Evolutionary conservation across 1,284 basidiomycete genomes (phyloP).

Genomic region (Heterobasidion occidentale): DNA sequence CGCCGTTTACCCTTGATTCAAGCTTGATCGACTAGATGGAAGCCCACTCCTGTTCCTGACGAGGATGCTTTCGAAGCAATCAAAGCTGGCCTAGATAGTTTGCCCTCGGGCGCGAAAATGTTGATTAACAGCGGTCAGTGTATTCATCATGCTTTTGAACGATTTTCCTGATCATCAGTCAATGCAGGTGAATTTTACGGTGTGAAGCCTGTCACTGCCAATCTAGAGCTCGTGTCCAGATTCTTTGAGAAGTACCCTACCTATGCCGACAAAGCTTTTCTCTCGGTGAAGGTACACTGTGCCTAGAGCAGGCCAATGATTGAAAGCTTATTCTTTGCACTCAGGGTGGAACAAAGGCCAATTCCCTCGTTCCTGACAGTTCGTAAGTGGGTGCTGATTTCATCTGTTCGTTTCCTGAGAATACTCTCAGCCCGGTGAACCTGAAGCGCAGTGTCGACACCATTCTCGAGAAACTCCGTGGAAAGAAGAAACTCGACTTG

Average conservation of each 20-base stretch:
- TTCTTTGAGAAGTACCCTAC: conserved; percentile 46
- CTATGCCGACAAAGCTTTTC: conserved; percentile 40
- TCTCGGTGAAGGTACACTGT: conserved; percentile 29
- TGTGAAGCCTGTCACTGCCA: conserved; percentile 22
- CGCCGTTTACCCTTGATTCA: neutral
- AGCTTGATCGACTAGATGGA: conserved; percentile 21
- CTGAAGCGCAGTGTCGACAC: conserved; percentile 31
- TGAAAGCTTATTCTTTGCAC: too few species aligned
- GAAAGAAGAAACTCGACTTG: conserved; percentile 36
- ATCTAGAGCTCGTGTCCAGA: conserved; percentile 33
- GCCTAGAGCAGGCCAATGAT: neutral
- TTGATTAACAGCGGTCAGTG: conserved; percentile 37
- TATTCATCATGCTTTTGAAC: neutral
- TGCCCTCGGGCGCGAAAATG: conserved; percentile 38
- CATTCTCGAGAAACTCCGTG: conserved; percentile 29
- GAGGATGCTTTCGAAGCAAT: conserved; percentile 54
- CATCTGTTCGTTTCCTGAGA: neutral
- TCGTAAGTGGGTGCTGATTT: conserved; percentile 11
- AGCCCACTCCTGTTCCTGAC: conserved; percentile 32
- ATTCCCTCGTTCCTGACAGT: conserved; percentile 14
- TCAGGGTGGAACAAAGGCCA: conserved; percentile 23
- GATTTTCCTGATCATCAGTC: too few species aligned
- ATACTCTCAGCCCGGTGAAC: conserved; percentile 21
- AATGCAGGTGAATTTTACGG: conserved; percentile 35
- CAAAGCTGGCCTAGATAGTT: conserved; percentile 51